Base-by-base conservation (phyloP, 192 early-diverging fungal genomes). In the Coemansia sp. region DNA sequence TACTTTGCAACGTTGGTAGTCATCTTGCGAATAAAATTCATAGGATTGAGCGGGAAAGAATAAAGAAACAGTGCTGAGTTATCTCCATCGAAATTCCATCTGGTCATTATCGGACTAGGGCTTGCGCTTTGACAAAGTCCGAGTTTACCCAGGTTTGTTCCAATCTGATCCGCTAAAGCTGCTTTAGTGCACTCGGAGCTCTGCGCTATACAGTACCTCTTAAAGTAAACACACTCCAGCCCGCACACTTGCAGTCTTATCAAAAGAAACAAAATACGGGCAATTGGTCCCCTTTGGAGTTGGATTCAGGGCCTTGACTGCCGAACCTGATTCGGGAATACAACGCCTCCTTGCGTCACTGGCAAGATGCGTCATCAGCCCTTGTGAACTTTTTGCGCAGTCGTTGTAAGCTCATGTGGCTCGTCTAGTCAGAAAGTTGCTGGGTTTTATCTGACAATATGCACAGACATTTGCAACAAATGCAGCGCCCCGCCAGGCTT, bases 1-100 rank as follows among this genome's bases (percentile, higher is more conserved):
- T 80, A 80, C 28, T 61, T 80, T 12, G 77, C 64, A 23, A 74
- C 49, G 59, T 80, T 71, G 40, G 77, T 80, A 36, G 77, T 60
- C 70, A 71, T 74, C 48, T 69, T 80, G 56, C 62, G 66, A 51
- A 31, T 15, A 15, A 48, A 18, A 20, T 17, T 21, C 26, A 50
- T 24, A 60, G 21, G 51, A 18, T 26, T 44, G 40, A 44, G 31
- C 31, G 31, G 7, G 31, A 3, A n/a, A 44, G 40, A 44, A n/a
- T 44, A 15, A 44, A 44, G 40, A 12, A 44, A 44, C 11, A 3
- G 15, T n/a, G 40, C 40, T n/a, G 40, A 15, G 40, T n/a, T 44
- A 44, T 44, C 40, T 44, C 40, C 14, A n/a, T 15, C 40, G 15
- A n/a, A 44, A 44, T 15, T 44, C 15, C 40, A 44, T 44, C 40